phyloP scores from a whole-genome alignment of 176 grass and related monocot species.

The Raddia guianensis region DNA sequence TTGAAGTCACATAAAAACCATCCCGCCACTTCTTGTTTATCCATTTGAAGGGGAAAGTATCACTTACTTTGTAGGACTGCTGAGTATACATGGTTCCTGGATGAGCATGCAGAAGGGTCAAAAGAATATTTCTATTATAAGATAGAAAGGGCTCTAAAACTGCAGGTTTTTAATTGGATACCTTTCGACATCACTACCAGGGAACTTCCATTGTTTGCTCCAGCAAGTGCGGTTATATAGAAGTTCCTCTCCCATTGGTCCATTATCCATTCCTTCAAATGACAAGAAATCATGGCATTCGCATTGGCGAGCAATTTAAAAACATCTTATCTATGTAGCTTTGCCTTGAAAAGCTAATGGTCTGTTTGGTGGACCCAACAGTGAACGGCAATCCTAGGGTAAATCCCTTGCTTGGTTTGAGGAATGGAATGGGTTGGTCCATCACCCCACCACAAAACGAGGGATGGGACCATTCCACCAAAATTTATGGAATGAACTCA shows the following conservation, averaged over 20 bases:
- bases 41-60: slow-evolving; percentile 98
- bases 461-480: too few species aligned
- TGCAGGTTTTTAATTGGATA: slow-evolving; percentile 48
- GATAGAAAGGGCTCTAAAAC: slow-evolving; percentile 3
- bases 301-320: slow-evolving; percentile 9
- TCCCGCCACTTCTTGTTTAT: slow-evolving; percentile 99
- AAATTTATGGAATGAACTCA: too few species aligned
- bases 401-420: too few species aligned
- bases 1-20: slow-evolving; percentile 93
- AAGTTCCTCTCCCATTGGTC: slow-evolving; percentile 98
- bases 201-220: slow-evolving; percentile 89
- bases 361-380: too few species aligned
- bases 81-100: slow-evolving; percentile 84
- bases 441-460: too few species aligned
- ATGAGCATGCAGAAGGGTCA: slow-evolving; percentile 21
- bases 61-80: slow-evolving; percentile 97
- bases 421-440: too few species aligned
- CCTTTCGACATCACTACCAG: slow-evolving; percentile 99
- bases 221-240: slow-evolving; percentile 94
- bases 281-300: slow-evolving; percentile 37
- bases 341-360: slow-evolving; percentile 4
- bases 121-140: slow-evolving; percentile 23
- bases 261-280: slow-evolving; percentile 99
- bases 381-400: too few species aligned
- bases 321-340: slow-evolving; percentile 32